These are phyloP conservation scores for Amaranthus tricolor DNA, from an alignment of 179 eudicot genomes.

Conservation along the genomic window DNA sequence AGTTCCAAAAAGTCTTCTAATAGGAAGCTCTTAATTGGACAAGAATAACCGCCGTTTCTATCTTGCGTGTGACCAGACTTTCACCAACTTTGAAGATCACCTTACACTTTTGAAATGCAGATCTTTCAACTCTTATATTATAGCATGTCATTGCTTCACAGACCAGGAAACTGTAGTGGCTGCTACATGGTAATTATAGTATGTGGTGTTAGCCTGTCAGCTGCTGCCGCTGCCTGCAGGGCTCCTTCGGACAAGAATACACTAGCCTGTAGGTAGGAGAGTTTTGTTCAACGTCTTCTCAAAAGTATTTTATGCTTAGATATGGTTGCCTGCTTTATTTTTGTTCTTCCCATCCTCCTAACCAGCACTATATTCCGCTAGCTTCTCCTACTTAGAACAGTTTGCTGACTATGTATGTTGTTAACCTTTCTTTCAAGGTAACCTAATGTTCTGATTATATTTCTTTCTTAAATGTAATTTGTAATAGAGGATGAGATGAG, in stretches of 20 bases:
- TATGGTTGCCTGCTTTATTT: too few species aligned
- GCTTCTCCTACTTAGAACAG: too few species aligned
- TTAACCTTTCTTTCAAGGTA: too few species aligned
- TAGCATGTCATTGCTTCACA: background rate
- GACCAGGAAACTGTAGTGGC: background rate
- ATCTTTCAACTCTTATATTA: background rate
- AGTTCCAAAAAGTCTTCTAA: background rate
- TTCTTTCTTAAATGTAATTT: too few species aligned
- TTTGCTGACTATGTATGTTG: too few species aligned
- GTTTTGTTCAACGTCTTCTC: background rate
- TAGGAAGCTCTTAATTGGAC: background rate
- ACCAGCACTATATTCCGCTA: too few species aligned
- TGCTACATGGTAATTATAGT: background rate
- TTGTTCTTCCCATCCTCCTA: too few species aligned
- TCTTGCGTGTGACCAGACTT: background rate
- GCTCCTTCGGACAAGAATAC: background rate
- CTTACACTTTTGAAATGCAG: background rate
- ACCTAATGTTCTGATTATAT: too few species aligned
- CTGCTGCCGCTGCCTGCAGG: slow-evolving; percentile 11
- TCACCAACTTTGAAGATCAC: background rate
- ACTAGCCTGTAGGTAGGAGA: background rate
- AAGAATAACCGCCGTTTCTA: background rate
- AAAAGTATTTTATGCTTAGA: too few species aligned
- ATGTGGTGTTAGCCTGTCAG: background rate
- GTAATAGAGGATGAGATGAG: too few species aligned